A percentile compares a stretch with the other conserved stretches of the same genome.
Conservation (phyloP, 371 early-diverging fungal species). For the Synchytrium microbalum region DNA sequence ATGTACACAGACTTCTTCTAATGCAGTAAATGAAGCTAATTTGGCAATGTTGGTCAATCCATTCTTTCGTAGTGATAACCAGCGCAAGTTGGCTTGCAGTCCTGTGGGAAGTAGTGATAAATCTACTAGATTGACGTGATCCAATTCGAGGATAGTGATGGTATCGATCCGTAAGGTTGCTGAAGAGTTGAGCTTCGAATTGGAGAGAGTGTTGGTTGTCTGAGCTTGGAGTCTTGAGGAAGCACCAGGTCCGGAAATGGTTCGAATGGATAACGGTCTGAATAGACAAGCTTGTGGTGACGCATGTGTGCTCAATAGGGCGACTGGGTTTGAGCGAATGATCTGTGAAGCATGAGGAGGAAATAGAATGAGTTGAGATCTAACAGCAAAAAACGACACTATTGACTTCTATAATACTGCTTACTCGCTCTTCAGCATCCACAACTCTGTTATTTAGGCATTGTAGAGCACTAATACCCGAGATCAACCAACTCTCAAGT, state of each 20-base stretch:
- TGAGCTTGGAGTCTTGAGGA: neutral
- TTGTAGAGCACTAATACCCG: neutral
- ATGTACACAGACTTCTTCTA: constrained; percentile 42
- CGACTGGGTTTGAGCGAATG: too few species aligned
- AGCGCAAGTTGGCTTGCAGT: constrained; percentile 30
- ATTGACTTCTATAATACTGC: neutral
- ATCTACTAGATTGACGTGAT: constrained; percentile 33
- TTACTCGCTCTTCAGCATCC: neutral
- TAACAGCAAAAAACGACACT: too few species aligned
- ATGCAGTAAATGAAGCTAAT: constrained; percentile 22
- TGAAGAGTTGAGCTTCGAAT: too few species aligned
- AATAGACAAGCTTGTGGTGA: neutral
- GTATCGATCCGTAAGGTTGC: too few species aligned
- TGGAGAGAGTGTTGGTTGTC: constrained; percentile 2
- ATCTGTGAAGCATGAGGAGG: too few species aligned
- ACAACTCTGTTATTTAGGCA: neutral
- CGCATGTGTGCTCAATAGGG: too few species aligned
- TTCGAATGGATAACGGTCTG: neutral
- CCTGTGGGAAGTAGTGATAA: constrained; percentile 29
- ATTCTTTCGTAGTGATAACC: constrained; percentile 45
- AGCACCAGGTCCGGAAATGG: neutral
- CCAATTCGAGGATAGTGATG: constrained; percentile 42
- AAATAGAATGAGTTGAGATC: too few species aligned
- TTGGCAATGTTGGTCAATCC: constrained; percentile 30
- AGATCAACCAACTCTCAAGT: neutral